These are phyloP conservation scores for Camellia lanceoleosa DNA, from an alignment of 148 eudicot species.

Conservation along the genomic window DNA sequence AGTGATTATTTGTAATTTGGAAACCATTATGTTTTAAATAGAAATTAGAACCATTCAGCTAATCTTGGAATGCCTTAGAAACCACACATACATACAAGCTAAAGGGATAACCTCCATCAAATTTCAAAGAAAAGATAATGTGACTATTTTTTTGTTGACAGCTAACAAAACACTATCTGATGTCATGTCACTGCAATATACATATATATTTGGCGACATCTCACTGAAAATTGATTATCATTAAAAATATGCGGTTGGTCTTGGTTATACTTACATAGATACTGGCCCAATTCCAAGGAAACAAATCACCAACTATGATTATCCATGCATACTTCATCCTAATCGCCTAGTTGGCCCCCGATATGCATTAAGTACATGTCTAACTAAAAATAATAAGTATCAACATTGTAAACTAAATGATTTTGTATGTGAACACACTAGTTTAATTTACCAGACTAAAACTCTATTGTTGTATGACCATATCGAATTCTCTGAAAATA, in stretches of 20 bases:
- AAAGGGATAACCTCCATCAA: not conserved
- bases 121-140: not conserved
- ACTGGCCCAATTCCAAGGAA: not conserved
- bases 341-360: not conserved
- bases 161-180: not conserved
- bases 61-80: not conserved
- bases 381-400: not conserved
- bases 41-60: not conserved
- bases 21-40: not conserved
- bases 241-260: not conserved
- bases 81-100: not conserved
- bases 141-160: not conserved
- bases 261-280: not conserved
- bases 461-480: not conserved
- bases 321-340: not conserved
- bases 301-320: slow-evolving; percentile 1
- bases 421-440: not conserved
- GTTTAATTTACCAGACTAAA: not conserved
- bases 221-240: no score
- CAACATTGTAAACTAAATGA: not conserved
- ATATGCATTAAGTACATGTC: not conserved
- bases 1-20: not conserved
- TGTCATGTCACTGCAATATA: not conserved
- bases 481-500: no score
- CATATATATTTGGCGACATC: not conserved